Conservation (phyloP, 2,329 filamentous ascomycete genomes). For the Fusarium sulawesiense region DNA sequence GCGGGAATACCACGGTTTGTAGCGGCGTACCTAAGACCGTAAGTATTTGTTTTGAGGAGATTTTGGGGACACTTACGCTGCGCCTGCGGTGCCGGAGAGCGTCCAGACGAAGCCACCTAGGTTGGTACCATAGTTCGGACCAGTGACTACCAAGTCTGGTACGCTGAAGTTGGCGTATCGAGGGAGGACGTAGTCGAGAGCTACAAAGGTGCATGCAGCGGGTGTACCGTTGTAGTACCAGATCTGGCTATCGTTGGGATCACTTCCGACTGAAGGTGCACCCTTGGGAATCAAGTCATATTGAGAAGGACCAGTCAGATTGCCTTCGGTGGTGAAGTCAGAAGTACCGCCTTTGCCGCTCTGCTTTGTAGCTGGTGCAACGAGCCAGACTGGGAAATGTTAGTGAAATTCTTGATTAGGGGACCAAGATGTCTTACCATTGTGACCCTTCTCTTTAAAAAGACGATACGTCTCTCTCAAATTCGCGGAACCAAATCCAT, state of each 20-base stretch:
- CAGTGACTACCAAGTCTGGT: constrained; percentile 65
- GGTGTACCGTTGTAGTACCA: constrained; percentile 72
- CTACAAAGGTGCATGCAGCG: constrained; percentile 66
- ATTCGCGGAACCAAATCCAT: constrained; percentile 49
- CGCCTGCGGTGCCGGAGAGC: constrained; percentile 62
- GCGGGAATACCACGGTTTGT: constrained; percentile 61
- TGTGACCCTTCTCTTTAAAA: constrained; percentile 46
- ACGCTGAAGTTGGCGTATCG: constrained; percentile 59
- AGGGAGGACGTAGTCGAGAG: constrained; percentile 66
- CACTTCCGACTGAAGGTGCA: constrained; percentile 55
- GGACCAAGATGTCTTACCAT: constrained; percentile 30
- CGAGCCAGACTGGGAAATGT: constrained; percentile 43
- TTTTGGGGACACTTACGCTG: constrained; percentile 44
- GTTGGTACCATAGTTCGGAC: constrained; percentile 67
- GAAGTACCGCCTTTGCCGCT: constrained; percentile 48
- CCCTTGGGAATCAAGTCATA: constrained; percentile 48
- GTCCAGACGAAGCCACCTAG: constrained; percentile 66
- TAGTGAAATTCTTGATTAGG: too few species aligned
- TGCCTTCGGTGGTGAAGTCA: constrained; percentile 45
- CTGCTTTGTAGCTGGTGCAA: constrained; percentile 47
- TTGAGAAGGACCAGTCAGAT: constrained; percentile 43
- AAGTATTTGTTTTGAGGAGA: neutral
- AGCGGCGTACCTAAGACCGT: constrained; percentile 57
- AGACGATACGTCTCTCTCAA: constrained; percentile 48
- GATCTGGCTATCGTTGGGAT: constrained; percentile 64